Base-by-base conservation (phyloP, 305 asterid genomes). In the Fraxinus xanthoxyloides region DNA sequence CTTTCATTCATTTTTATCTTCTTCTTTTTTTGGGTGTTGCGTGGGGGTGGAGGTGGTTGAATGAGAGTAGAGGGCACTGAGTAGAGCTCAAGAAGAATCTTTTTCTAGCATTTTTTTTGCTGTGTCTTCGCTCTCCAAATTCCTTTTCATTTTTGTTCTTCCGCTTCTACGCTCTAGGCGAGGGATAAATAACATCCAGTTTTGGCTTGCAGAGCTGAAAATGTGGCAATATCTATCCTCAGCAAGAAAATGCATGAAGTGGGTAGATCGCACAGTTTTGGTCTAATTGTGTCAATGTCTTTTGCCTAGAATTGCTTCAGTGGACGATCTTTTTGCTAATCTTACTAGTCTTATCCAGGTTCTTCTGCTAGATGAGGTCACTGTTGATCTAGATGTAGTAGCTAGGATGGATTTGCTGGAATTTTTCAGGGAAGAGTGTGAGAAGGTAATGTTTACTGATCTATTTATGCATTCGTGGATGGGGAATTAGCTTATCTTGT, bases 331-430 rank as follows among this genome's bases (percentile, higher is more conserved):
- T 74, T 79, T 78, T 85, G 79, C 80, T 86, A 85, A 85, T 56
- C 80, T 35, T 31, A 67, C 77, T 76, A 24, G 80, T 38, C 21
- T 81, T 77, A 5, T 85, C 59, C 92, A 96, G 98, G 98, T 93
- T 85, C 98, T 94, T 86, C 88, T 96, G 92, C 87, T 96, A 9
- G 99, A 96, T 84, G 99, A 96, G 89, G 97, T 96, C 82, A 96
- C 99, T 7, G 99, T 96, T 43, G 98, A 96, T 82, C 92, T 96
- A 38, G 99, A 96, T 86, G 98, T 96, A 24, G 99, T 96, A 78
- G 97, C 98, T 40, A 90, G 99, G 90, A 94, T 96, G 98, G 99
- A 96, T 90, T 90, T 96, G 82, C 95, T 96, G 63, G 97, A 94
- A 4, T 93, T 92, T 84, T 92, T 96, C 86, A 91, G 78, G 89